These are phyloP conservation scores for Peribolospora baueri DNA, from an alignment of 768 basidiomycete genomes.

Conservation along the genomic window DNA sequence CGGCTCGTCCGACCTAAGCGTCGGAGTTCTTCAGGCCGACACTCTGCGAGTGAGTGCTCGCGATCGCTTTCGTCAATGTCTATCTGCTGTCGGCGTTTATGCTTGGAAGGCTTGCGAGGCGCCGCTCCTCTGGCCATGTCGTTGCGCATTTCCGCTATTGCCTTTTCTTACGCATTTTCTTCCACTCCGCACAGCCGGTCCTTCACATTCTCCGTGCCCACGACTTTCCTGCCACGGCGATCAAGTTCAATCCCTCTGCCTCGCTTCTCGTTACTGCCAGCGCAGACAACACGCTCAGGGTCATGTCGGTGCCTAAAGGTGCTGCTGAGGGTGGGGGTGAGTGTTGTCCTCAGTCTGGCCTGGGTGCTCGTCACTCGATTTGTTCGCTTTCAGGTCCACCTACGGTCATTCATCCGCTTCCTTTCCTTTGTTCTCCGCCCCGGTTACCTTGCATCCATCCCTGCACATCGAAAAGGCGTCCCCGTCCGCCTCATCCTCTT, in stretches of 20 bases:
- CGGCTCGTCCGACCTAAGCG: constrained; percentile 62
- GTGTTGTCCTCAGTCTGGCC: constrained; percentile 1
- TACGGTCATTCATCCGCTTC: too few relatives aligned
- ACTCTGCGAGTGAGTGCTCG: constrained; percentile 41
- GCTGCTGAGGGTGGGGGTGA: constrained; percentile 17
- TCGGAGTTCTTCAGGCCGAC: constrained; percentile 57
- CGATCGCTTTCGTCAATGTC: not conserved
- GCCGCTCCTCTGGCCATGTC: not conserved
- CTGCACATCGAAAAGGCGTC: too few relatives aligned
- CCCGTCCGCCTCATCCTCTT: too few relatives aligned
- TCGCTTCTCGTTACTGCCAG: constrained; percentile 67
- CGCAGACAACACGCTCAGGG: constrained; percentile 63
- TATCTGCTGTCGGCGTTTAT: not conserved
- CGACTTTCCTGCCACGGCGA: constrained; percentile 72
- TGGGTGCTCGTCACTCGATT: too few relatives aligned
- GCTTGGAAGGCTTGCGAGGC: not conserved
- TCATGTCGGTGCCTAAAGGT: constrained; percentile 39
- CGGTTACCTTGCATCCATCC: too few relatives aligned
- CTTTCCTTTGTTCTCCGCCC: too few relatives aligned
- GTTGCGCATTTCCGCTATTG: not conserved
- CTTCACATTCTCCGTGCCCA: constrained; percentile 76
- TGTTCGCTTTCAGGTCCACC: too few relatives aligned
- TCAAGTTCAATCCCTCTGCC: constrained; percentile 65
- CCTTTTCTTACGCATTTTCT: constrained; percentile 1
- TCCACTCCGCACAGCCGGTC: constrained; percentile 35